A percentile compares a stretch with the other conserved stretches of the same genome.
Evolutionary conservation across 495 filamentous ascomycete species (phyloP).

Genomic region (Mycothermus thermophilus): DNA sequence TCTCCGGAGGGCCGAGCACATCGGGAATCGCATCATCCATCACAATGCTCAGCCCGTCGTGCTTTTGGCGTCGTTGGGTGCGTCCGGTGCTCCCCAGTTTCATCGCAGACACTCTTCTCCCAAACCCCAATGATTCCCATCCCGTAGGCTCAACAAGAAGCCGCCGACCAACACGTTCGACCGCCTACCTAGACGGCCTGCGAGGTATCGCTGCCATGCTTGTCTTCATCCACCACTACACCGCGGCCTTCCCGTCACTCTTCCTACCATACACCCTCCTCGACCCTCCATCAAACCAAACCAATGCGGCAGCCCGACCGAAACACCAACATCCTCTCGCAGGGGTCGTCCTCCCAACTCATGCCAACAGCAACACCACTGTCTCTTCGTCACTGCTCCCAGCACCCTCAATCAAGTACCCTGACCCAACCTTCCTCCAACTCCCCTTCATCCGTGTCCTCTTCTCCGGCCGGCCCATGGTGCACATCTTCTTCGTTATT

Average conservation of each 20-base stretch:
- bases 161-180: slow-evolving; percentile 25
- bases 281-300: too few relatives aligned
- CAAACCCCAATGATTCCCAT: slow-evolving; percentile 20
- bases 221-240: slow-evolving; percentile 38
- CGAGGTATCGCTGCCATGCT: slow-evolving; percentile 42
- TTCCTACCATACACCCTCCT: slow-evolving; percentile 27
- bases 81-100: slow-evolving; percentile 20
- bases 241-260: slow-evolving; percentile 28
- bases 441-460: slow-evolving; percentile 50
- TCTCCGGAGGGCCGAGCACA: too few relatives aligned
- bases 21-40: too few relatives aligned
- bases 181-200: slow-evolving; percentile 41
- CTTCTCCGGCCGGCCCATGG: slow-evolving; percentile 54
- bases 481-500: slow-evolving; percentile 61
- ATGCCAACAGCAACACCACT: slow-evolving; percentile 22
- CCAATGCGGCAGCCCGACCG: too few relatives aligned
- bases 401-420: too few relatives aligned
- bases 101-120: slow-evolving; percentile 18
- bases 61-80: too few relatives aligned
- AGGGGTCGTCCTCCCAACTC: too few relatives aligned
- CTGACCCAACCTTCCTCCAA: too few relatives aligned
- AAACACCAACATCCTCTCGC: too few relatives aligned
- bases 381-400: too few relatives aligned
- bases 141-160: too few relatives aligned
- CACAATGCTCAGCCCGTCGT: too few relatives aligned